phyloP scores from a whole-genome alignment of 2,329 filamentous ascomycete species.

The Xylaria polymorpha region DNA sequence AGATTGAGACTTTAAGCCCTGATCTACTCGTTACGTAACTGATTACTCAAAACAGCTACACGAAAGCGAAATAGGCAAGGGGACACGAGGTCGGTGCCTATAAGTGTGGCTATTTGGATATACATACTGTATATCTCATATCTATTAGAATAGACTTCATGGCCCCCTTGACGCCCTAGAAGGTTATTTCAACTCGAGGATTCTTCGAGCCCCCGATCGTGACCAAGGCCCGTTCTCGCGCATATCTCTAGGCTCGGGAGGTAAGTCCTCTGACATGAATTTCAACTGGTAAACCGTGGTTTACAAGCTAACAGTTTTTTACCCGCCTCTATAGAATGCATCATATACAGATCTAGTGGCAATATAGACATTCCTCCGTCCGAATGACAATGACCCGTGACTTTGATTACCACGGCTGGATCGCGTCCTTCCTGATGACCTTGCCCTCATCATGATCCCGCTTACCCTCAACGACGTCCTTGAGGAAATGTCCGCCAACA shows the following conservation, averaged over 20 bases:
- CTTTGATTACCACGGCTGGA: constrained; percentile 45
- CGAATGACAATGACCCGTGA: neutral
- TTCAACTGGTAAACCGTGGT: neutral
- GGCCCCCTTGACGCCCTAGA: too few species aligned
- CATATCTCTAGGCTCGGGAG: neutral
- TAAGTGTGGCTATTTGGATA: too few species aligned
- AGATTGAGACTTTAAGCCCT: neutral
- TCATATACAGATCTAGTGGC: neutral
- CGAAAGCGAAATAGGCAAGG: too few species aligned
- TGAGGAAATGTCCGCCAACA: constrained; percentile 44
- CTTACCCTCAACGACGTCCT: constrained; percentile 46
- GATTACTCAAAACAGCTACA: too few species aligned
- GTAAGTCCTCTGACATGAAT: neutral
- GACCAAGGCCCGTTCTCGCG: too few species aligned
- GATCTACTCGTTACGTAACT: too few species aligned
- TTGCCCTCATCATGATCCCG: constrained; percentile 46
- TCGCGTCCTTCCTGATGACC: constrained; percentile 38
- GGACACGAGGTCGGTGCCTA: too few species aligned
- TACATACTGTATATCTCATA: too few species aligned
- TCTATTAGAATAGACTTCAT: too few species aligned
- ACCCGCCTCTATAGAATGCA: neutral
- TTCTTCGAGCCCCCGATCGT: too few species aligned
- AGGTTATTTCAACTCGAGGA: too few species aligned
- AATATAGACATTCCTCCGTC: neutral
- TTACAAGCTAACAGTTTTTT: neutral